Evolutionary conservation across 2,329 filamentous ascomycete species (phyloP), one percentile per base, ranked within the genome.

Genomic region (Colletotrichum tropicicola): DNA sequence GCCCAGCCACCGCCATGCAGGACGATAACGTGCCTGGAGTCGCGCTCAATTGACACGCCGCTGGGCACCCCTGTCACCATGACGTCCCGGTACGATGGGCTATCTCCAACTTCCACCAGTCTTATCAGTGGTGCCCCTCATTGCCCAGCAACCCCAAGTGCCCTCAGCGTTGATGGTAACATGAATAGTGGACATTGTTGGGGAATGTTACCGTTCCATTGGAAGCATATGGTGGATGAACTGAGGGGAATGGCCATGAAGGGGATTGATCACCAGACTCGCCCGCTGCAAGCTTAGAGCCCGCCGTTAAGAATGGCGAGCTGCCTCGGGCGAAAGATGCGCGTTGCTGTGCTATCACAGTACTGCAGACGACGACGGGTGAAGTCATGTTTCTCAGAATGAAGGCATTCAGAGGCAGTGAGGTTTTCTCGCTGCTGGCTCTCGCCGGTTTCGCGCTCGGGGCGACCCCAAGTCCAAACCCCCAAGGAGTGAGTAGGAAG

Each of bases 121-220:
- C 61, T 65, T 65, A 65, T 65, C 61, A 43, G 48, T 13, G 12
- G 9, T 17, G 43, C 57, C 61, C 56, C 61, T 65, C 57, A 65
- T 49, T 55, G 12, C 43, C 32, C 35, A 41, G 60, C 25, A 48
- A 60, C 41, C 19, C 56, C 56, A 27, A 27, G n/a, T 23, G n/a
- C 13, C 12, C 28, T 9, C 8, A 32, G 10, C 37, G 12, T 43
- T 54, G 32, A 61, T 61, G 61, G 61, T 65, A 17, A 47, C 61
- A 65, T 65, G 35, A 61, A 61, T 61, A 61, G 61, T 61, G 61
- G 61, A 35, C 57, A 55, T 65, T 6, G 59, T 49, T 54, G 57
- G 59, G 25, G 19, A 51, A 61, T 61, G 61, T 55, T 61, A 61
- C 61, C 57, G 57, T 65, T 48, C 21, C 57, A 65, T 65, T 61